phyloP scores from a whole-genome alignment of 768 basidiomycete species.

The Mycena haematopus region DNA sequence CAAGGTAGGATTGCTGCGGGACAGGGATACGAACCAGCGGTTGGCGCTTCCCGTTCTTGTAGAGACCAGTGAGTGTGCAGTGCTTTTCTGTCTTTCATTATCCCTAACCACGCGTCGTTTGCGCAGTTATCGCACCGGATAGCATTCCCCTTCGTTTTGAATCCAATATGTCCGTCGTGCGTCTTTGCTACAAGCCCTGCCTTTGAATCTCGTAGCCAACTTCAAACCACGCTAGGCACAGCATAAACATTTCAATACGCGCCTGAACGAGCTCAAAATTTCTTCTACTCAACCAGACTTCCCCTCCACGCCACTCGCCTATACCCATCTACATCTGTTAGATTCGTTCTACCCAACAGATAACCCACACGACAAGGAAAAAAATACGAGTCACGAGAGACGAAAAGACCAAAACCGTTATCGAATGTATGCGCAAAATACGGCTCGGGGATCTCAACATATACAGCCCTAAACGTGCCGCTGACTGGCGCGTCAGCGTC shows the following conservation, averaged over 20 bases:
- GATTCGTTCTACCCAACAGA: constrained; percentile 78
- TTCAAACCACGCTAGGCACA: constrained; percentile 60
- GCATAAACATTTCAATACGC: constrained; percentile 84
- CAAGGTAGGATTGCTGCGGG: constrained; percentile 81
- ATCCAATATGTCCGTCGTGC: constrained; percentile 89
- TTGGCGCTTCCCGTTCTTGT: constrained; percentile 75
- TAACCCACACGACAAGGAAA: constrained; percentile 49
- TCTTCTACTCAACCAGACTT: constrained; percentile 58
- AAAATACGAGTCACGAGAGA: constrained; percentile 87
- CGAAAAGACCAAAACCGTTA: constrained; percentile 68
- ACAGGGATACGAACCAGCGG: constrained; percentile 60
- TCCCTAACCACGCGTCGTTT: constrained; percentile 21
- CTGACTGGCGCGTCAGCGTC: constrained; percentile 94
- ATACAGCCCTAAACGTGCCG: constrained; percentile 77
- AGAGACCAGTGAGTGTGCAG: constrained; percentile 75
- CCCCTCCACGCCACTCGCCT: constrained; percentile 65
- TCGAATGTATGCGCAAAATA: constrained; percentile 78
- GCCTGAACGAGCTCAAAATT: constrained; percentile 84
- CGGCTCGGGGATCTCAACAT: constrained; percentile 90
- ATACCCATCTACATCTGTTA: constrained; percentile 77
- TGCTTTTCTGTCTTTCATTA: constrained; percentile 10
- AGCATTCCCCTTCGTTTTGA: constrained; percentile 77
- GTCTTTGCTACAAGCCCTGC: constrained; percentile 36
- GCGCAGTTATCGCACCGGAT: constrained; percentile 71
- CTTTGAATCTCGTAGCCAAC: constrained; percentile 27